These are phyloP conservation scores for Ogataea pignaliae DNA, from an alignment of 805 yeast species.

Conservation along the genomic window DNA sequence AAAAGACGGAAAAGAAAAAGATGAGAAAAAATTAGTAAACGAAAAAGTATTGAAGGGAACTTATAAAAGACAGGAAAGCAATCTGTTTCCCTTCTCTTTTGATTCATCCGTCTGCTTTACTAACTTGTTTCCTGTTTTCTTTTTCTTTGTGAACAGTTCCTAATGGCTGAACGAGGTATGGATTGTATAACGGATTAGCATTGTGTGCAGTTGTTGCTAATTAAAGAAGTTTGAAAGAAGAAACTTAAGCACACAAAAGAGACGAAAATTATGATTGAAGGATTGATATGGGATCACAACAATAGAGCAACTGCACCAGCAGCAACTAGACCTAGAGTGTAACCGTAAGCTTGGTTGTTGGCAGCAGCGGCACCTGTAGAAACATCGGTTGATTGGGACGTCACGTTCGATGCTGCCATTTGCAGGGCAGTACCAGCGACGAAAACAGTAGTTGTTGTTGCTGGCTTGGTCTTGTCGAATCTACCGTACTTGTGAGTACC, in stretches of 20 bases:
- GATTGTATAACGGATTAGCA: neutral
- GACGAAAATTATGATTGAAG: neutral
- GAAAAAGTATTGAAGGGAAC: too few species aligned
- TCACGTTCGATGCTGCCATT: constrained; percentile 17
- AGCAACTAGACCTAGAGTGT: constrained; percentile 18
- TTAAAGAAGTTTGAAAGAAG: too few species aligned
- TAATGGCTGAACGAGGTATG: neutral
- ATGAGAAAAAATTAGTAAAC: too few species aligned
- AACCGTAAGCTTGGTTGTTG: constrained; percentile 18
- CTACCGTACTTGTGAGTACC: constrained; percentile 44
- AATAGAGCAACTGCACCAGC: constrained; percentile 7
- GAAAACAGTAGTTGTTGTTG: constrained; percentile 36
- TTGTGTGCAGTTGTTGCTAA: too few species aligned
- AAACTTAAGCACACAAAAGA: neutral
- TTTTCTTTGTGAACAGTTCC: too few species aligned
- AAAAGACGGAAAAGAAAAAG: neutral
- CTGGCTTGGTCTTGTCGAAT: constrained; percentile 43
- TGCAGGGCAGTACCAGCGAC: constrained; percentile 15
- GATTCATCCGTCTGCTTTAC: too few species aligned
- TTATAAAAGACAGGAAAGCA: too few species aligned
- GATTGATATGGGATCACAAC: neutral
- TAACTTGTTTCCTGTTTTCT: neutral
- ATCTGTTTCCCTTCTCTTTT: too few species aligned
- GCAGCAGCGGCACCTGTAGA: constrained; percentile 22
- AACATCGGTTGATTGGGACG: constrained; percentile 12